Base-by-base conservation (phyloP, 345 rosid species). In the Melaleuca alternifolia region DNA sequence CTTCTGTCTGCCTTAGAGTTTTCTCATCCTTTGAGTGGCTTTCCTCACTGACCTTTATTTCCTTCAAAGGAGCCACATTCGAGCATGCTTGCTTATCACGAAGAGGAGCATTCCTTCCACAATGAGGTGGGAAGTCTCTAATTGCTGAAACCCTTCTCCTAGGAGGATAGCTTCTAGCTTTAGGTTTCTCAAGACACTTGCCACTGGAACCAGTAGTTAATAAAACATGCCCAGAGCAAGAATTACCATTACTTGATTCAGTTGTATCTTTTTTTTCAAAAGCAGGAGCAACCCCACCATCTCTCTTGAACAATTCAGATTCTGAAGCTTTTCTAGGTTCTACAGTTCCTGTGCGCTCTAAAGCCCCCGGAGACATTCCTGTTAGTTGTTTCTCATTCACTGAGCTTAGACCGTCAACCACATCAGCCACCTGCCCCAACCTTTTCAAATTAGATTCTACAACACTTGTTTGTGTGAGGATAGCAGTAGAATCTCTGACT, bases 91-190 rank as follows among this genome's bases (percentile, higher is more conserved):
- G 90, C 82, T 84, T 84, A 21, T 44, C 14, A 86, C 76, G 62
- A 83, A 50, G 18, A 21, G 85, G 83, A 89, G 93, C 89, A 54
- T 90, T 93, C 86, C 90, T 86, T 87, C 95, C 94, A 82, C 92
- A 92, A 48, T 81, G 53, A 18, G 91, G 92, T 85, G 98, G 94
- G 84, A 92, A 96, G 86, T 91, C 91, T 88, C 96, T 91, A 23
- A 89, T 82, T 53, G 92, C 93, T 2, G 90, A 87, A 86, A 92
- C 88, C 65, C 83, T 92, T 92, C 94, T 92, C 85, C 90, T 89
- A 15, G 92, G 90, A 76, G 90, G 93, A 87, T 91, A 92, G 28
- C 86, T 92, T 85, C 82, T 89, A 84, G 81, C 85, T 85, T 50
- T 26, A 81, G 21, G 28, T 84, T 71, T 91, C 86, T 82, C 56